Percentiles rank a stretch among this genome's conserved stretches.
phyloP scores from a whole-genome alignment of 2,329 filamentous ascomycete species.

The Phyllosticta capitalensis region DNA sequence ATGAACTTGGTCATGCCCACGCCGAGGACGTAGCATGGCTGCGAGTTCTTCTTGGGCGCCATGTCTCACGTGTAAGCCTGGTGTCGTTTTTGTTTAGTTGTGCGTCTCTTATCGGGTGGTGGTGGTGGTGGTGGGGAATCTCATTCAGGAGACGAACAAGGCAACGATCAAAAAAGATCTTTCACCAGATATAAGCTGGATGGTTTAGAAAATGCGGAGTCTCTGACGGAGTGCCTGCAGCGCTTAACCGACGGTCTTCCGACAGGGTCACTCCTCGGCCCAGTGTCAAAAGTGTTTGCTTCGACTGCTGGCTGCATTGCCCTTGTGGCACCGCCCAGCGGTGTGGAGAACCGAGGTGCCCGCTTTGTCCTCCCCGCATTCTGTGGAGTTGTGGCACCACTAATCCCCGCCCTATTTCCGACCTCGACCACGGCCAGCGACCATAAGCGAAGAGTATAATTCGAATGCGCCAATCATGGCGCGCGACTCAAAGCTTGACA shows the following conservation, averaged over 20 bases:
- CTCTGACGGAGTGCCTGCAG: background rate
- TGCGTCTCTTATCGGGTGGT: background rate
- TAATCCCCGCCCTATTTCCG: too few relatives aligned
- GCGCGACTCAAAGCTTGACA: too few relatives aligned
- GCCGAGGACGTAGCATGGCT: slow-evolving; percentile 76
- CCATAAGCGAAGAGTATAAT: too few relatives aligned
- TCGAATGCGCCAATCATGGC: too few relatives aligned
- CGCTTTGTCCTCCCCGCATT: too few relatives aligned
- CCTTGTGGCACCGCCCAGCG: background rate
- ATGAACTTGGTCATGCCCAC: slow-evolving; percentile 99
- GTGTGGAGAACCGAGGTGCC: background rate
- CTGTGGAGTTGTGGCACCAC: too few relatives aligned
- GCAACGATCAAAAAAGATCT: background rate
- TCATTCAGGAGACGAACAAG: too few relatives aligned
- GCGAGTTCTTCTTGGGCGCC: slow-evolving; percentile 39
- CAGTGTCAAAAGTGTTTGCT: background rate
- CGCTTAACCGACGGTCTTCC: background rate
- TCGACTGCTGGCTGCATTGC: background rate
- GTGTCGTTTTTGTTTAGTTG: background rate
- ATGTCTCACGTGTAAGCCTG: slow-evolving; percentile 28
- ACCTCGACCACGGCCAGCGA: too few relatives aligned
- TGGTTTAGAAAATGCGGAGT: background rate
- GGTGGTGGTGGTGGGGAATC: too few relatives aligned
- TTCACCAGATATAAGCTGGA: background rate
- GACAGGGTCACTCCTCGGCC: background rate